A percentile compares a stretch with the other conserved stretches of the same genome.
These are phyloP conservation scores for Xylaria sp. DNA, from an alignment of 2,329 filamentous ascomycete species.

Conservation along the genomic window DNA sequence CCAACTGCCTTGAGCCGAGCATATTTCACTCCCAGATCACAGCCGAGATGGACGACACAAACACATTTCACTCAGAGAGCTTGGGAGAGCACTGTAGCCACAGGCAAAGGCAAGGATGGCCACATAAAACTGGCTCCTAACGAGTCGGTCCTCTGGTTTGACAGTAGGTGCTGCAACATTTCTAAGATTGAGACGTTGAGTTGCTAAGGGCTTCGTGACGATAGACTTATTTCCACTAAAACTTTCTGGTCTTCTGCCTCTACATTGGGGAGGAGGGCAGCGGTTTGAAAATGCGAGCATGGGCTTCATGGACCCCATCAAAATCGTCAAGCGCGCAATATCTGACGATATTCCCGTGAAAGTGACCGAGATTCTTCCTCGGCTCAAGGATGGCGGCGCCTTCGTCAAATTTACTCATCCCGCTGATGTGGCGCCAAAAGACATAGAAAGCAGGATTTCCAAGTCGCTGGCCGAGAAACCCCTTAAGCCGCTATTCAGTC, in stretches of 20 bases:
- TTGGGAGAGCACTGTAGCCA: constrained; percentile 55
- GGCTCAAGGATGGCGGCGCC: constrained; percentile 90
- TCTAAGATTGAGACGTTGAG: background rate
- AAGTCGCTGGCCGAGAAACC: constrained; percentile 74
- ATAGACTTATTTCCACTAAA: constrained; percentile 85
- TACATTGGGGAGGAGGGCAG: constrained; percentile 60
- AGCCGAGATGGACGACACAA: constrained; percentile 38
- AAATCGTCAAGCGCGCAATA: constrained; percentile 69
- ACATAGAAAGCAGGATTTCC: constrained; percentile 70
- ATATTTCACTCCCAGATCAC: constrained; percentile 36
- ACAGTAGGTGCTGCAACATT: constrained; percentile 68
- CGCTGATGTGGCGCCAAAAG: constrained; percentile 55
- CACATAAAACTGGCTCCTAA: constrained; percentile 81
- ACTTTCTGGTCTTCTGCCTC: constrained; percentile 62
- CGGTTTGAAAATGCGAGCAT: constrained; percentile 62
- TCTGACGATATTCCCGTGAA: constrained; percentile 71
- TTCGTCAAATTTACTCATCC: constrained; percentile 72
- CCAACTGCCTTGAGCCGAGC: constrained; percentile 36
- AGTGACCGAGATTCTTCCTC: constrained; percentile 82
- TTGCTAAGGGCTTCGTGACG: constrained; percentile 13
- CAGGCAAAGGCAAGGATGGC: constrained; percentile 74
- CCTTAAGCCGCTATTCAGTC: constrained; percentile 90
- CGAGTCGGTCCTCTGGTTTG: constrained; percentile 89
- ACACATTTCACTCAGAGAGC: constrained; percentile 36
- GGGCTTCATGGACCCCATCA: constrained; percentile 63